Percentiles rank a stretch among this genome's conserved stretches.
phyloP scores from a whole-genome alignment of 2,329 filamentous ascomycete genomes.

The Setomelanomma holmii region DNA sequence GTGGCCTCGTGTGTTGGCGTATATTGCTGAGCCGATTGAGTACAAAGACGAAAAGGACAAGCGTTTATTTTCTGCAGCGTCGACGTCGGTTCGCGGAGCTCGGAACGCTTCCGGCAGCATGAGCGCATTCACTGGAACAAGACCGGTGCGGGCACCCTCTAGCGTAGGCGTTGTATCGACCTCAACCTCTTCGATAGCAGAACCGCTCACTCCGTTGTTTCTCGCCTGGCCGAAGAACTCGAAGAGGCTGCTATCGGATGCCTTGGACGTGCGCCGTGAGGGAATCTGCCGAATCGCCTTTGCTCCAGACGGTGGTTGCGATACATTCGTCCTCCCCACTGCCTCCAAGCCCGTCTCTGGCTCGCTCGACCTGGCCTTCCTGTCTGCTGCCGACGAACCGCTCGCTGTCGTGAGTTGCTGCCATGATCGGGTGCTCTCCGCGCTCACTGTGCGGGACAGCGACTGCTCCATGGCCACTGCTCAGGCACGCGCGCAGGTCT shows the following conservation, averaged over 20 bases:
- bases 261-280: slow-evolving; percentile 50
- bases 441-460: slow-evolving; percentile 45
- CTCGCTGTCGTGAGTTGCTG: slow-evolving; percentile 59
- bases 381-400: slow-evolving; percentile 45
- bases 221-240: slow-evolving; percentile 29
- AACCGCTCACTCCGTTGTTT: slow-evolving; percentile 39
- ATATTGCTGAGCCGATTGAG: slow-evolving; percentile 68
- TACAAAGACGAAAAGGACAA: slow-evolving; percentile 77
- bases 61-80: slow-evolving; percentile 63
- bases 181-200: slow-evolving; percentile 57
- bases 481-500: slow-evolving; percentile 10
- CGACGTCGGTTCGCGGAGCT: slow-evolving; percentile 53
- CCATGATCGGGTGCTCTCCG: slow-evolving; percentile 49
- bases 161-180: slow-evolving; percentile 49
- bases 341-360: slow-evolving; percentile 65
- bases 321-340: slow-evolving; percentile 67
- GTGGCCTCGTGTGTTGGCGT: slow-evolving; percentile 59
- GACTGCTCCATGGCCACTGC: slow-evolving; percentile 33
- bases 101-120: slow-evolving; percentile 59
- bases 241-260: slow-evolving; percentile 53
- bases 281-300: slow-evolving; percentile 54
- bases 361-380: slow-evolving; percentile 67
- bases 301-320: slow-evolving; percentile 65
- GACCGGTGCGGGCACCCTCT: slow-evolving; percentile 29
- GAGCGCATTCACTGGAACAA: slow-evolving; percentile 29